These are phyloP conservation scores for Allium cepa DNA, from an alignment of 106 monocot genomes.

Conservation along the genomic window DNA sequence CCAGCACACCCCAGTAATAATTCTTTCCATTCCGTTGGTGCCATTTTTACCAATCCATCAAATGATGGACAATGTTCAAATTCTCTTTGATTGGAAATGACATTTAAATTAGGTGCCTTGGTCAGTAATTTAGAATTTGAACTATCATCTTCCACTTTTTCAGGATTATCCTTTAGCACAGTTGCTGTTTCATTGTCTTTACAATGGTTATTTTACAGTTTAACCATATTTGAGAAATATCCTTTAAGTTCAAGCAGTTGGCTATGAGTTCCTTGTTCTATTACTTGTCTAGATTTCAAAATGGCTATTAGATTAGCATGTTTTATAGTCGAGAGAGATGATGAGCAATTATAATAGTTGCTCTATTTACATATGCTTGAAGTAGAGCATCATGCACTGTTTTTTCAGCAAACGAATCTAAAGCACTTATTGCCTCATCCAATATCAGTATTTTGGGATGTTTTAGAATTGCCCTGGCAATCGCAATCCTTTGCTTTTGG, in stretches of 20 bases:
- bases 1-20: background rate
- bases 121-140: background rate
- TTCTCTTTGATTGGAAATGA: background rate
- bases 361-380: background rate
- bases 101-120: background rate
- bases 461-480: background rate
- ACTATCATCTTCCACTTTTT: background rate
- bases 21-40: conserved; percentile 1
- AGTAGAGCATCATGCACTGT: conserved; percentile 1
- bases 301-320: background rate
- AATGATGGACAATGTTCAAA: background rate
- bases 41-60: background rate
- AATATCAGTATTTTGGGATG: background rate
- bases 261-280: conserved; percentile 5
- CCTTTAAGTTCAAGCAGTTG: conserved; percentile 2
- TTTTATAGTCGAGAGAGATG: conserved; percentile 2
- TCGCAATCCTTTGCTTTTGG: background rate
- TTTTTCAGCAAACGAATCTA: background rate
- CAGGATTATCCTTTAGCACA: background rate
- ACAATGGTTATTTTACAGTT: background rate
- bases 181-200: background rate
- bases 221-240: conserved; percentile 2
- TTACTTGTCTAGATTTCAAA: background rate
- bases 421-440: background rate
- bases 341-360: background rate